Percentiles rank a stretch among this genome's conserved stretches.
phyloP scores from a whole-genome alignment of 768 basidiomycete species.

The Nevesoporus exiguus region DNA sequence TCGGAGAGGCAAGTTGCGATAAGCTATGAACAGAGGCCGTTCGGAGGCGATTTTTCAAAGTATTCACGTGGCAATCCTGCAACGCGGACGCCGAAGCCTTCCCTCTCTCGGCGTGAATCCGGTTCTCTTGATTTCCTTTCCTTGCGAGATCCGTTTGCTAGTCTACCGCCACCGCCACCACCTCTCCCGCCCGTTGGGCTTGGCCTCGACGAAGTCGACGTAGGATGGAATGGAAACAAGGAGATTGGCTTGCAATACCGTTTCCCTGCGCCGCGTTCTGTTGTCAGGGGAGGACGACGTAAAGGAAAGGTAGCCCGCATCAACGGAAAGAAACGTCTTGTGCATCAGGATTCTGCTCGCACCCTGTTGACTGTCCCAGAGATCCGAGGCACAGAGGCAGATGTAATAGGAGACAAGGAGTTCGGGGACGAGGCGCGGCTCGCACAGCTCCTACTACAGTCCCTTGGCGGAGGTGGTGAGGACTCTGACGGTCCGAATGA shows the following conservation, averaged over 20 bases:
- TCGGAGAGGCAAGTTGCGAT: slow-evolving; percentile 7
- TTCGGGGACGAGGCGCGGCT: slow-evolving; percentile 30
- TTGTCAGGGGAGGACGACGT: slow-evolving; percentile 22
- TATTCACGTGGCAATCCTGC: slow-evolving; percentile 1
- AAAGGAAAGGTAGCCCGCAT: slow-evolving; percentile 16
- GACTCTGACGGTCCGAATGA: slow-evolving; percentile 1
- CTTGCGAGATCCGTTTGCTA: slow-evolving; percentile 33
- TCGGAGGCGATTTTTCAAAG: neutral
- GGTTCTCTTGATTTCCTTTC: slow-evolving; percentile 35
- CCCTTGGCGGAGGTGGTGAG: slow-evolving; percentile 17
- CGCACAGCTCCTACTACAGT: slow-evolving; percentile 31
- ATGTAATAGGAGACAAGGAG: slow-evolving; percentile 15
- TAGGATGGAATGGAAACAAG: slow-evolving; percentile 23
- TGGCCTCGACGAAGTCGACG: slow-evolving; percentile 28
- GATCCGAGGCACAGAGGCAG: slow-evolving; percentile 15
- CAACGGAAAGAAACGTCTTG: slow-evolving; percentile 22
- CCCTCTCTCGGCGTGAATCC: slow-evolving; percentile 20
- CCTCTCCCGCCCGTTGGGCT: slow-evolving; percentile 27
- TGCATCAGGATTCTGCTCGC: slow-evolving; percentile 28
- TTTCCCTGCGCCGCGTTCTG: slow-evolving; percentile 32
- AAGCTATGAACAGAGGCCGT: neutral
- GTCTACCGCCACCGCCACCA: slow-evolving; percentile 32
- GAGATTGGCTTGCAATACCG: slow-evolving; percentile 30
- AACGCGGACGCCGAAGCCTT: slow-evolving; percentile 15
- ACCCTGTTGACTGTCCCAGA: slow-evolving; percentile 23